Evolutionary conservation across 2,329 filamentous ascomycete species (phyloP).

Genomic region (Xylariomycetidae sp.): DNA sequence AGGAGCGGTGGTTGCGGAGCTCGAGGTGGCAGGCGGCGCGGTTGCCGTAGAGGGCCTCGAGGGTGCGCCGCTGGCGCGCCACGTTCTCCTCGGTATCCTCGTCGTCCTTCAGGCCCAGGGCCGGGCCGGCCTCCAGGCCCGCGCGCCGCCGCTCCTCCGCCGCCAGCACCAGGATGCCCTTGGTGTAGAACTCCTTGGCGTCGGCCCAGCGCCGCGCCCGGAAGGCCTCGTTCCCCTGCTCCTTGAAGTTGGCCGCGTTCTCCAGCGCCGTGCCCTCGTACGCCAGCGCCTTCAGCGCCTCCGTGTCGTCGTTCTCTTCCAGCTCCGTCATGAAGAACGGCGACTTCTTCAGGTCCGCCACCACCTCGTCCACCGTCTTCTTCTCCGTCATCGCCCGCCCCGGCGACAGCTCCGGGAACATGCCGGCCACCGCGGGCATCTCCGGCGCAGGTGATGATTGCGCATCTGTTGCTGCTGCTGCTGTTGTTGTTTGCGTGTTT

Average conservation of each 20-base stretch:
- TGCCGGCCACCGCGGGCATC: slow-evolving; percentile 7
- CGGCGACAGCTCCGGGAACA: slow-evolving; percentile 40
- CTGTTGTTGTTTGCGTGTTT: slow-evolving; percentile 1
- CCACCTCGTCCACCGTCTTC: slow-evolving; percentile 50
- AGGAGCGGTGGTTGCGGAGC: slow-evolving; percentile 80
- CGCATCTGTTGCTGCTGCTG: slow-evolving; percentile 2
- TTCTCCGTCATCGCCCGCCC: slow-evolving; percentile 32
- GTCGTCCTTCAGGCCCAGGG: no score
- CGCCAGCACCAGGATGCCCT: slow-evolving; percentile 69
- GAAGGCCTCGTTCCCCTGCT: slow-evolving; percentile 88
- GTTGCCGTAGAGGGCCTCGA: slow-evolving; percentile 78
- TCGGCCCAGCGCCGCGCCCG: slow-evolving; percentile 67
- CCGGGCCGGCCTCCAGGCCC: slow-evolving; percentile 11
- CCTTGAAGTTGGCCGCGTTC: slow-evolving; percentile 77
- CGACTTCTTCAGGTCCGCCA: slow-evolving; percentile 51
- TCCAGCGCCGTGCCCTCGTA: slow-evolving; percentile 89
- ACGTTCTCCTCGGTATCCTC: slow-evolving; percentile 48
- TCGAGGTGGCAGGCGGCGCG: slow-evolving; percentile 85
- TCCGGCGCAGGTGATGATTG: neutral
- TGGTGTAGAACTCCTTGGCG: slow-evolving; percentile 85
- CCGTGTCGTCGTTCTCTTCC: slow-evolving; percentile 76
- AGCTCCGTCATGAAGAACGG: slow-evolving; percentile 96
- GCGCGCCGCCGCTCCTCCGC: slow-evolving; percentile 54
- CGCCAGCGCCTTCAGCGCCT: slow-evolving; percentile 81
- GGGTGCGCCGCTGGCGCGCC: slow-evolving; percentile 47